These are phyloP conservation scores for Graphilbum ipis-grandicollis DNA, from an alignment of 2,329 filamentous ascomycete species.

Conservation along the genomic window DNA sequence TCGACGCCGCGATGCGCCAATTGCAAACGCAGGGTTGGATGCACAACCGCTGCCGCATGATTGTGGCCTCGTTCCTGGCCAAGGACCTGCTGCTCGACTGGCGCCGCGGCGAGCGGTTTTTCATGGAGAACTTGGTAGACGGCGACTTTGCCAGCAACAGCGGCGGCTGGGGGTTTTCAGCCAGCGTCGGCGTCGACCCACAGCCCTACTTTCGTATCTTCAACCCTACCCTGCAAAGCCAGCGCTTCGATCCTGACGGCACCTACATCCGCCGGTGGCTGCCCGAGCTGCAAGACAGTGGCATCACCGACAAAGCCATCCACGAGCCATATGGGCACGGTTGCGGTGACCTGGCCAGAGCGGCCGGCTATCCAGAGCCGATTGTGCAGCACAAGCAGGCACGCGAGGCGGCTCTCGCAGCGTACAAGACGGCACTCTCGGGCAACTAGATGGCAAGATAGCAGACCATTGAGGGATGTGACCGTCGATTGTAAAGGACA, in stretches of 20 bases:
- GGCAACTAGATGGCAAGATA: no score
- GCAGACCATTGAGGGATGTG: no score
- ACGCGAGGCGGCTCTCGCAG: conserved; percentile 32
- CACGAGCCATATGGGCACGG: conserved; percentile 66
- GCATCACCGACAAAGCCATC: conserved; percentile 48
- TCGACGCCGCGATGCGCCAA: conserved; percentile 78
- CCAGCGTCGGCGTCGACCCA: conserved; percentile 19
- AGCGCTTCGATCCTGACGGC: conserved; percentile 67
- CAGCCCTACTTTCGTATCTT: conserved; percentile 84
- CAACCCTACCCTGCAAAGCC: conserved; percentile 68
- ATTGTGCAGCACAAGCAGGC: conserved; percentile 59
- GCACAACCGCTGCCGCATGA: conserved; percentile 78
- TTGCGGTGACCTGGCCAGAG: conserved; percentile 38
- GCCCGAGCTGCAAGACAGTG: conserved; percentile 42
- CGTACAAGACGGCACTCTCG: no score
- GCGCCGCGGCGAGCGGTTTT: conserved; percentile 65
- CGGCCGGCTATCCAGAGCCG: conserved; percentile 53
- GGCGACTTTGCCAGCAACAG: conserved; percentile 71
- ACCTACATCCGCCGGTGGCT: conserved; percentile 74
- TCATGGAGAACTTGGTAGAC: conserved; percentile 68
- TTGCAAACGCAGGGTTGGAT: conserved; percentile 52
- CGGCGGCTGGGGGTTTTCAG: conserved; percentile 36
- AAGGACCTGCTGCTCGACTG: conserved; percentile 74
- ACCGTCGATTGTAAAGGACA: no score
- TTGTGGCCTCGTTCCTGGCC: conserved; percentile 61